Evolutionary conservation across 2,329 filamentous ascomycete species (phyloP).

Genomic region (Aspergillus uvarum): DNA sequence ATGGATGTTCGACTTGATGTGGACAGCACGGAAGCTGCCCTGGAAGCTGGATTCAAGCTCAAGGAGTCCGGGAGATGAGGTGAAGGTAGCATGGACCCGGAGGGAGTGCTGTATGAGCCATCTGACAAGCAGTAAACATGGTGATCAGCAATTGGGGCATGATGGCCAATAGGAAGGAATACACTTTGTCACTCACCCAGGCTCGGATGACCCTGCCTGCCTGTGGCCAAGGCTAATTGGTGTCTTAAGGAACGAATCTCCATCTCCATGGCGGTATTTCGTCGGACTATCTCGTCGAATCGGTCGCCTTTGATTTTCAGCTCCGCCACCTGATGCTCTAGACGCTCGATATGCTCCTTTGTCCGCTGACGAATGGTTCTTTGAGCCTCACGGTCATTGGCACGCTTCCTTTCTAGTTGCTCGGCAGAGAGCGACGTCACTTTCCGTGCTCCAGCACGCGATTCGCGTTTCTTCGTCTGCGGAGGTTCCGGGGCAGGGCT

Average conservation of each 20-base stretch:
- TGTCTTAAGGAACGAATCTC: constrained; percentile 55
- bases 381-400: constrained; percentile 61
- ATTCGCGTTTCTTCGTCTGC: constrained; percentile 38
- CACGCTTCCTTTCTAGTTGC: constrained; percentile 59
- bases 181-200: constrained; percentile 14
- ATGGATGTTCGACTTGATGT: constrained; percentile 28
- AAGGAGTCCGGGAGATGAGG: constrained; percentile 25
- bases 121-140: constrained; percentile 13
- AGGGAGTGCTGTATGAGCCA: constrained; percentile 18
- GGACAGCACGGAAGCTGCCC: constrained; percentile 27
- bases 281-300: constrained; percentile 52
- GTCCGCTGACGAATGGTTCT: constrained; percentile 59
- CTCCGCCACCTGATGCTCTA: constrained; percentile 57
- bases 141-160: constrained; percentile 15
- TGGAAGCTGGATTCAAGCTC: constrained; percentile 18
- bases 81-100: constrained; percentile 24
- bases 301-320: constrained; percentile 52
- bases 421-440: constrained; percentile 58
- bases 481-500: constrained; percentile 23
- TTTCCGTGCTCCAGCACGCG: constrained; percentile 57
- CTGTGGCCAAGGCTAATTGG: constrained; percentile 41
- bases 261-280: constrained; percentile 55
- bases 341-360: constrained; percentile 58
- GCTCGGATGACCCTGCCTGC: constrained; percentile 23
- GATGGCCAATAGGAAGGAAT: background rate